These are phyloP conservation scores for Fonsecaea pugnacius DNA, from an alignment of 2,329 filamentous ascomycete species.

Conservation along the genomic window DNA sequence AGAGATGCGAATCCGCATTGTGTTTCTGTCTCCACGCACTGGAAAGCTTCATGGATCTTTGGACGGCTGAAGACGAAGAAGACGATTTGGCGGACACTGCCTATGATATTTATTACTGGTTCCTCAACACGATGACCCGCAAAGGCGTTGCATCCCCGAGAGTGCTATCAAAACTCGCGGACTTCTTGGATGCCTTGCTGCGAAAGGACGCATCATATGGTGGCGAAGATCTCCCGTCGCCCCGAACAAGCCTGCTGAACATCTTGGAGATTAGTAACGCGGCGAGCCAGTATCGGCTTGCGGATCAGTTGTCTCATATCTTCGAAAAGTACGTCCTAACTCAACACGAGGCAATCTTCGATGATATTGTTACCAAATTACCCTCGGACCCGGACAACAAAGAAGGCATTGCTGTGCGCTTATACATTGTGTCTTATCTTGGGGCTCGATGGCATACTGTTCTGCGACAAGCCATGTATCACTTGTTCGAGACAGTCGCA, in stretches of 20 bases:
- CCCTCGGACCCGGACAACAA: constrained; percentile 70
- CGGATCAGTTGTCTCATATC: constrained; percentile 69
- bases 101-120: constrained; percentile 77
- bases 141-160: constrained; percentile 71
- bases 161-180: constrained; percentile 69
- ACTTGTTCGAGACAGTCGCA: constrained; percentile 89
- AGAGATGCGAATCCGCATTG: constrained; percentile 74
- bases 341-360: constrained; percentile 80
- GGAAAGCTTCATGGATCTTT: constrained; percentile 64
- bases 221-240: constrained; percentile 62
- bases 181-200: constrained; percentile 72
- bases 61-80: constrained; percentile 61
- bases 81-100: constrained; percentile 68
- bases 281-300: constrained; percentile 75
- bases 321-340: constrained; percentile 83
- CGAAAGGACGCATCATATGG: constrained; percentile 70
- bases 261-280: constrained; percentile 71
- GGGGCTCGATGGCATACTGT: constrained; percentile 85
- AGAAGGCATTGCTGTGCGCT: constrained; percentile 83
- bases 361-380: constrained; percentile 80
- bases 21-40: constrained; percentile 71
- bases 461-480: constrained; percentile 83
- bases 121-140: constrained; percentile 69
- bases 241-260: constrained; percentile 72
- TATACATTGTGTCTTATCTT: constrained; percentile 75